Base-by-base conservation (phyloP, 225 moss, liverwort and hornwort genomes). In the Pseudisothecium myosuroides region DNA sequence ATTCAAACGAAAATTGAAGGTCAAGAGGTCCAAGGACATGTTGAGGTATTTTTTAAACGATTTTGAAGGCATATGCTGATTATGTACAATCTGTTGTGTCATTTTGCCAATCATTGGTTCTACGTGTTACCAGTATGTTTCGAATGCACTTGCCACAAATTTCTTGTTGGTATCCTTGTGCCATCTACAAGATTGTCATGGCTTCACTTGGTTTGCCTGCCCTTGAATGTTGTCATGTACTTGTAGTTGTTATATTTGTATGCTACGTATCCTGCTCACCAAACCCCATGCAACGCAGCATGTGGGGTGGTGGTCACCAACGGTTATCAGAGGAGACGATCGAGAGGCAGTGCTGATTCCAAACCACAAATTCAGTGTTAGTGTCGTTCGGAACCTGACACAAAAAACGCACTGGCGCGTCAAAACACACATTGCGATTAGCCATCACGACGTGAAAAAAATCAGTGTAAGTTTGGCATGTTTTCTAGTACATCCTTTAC, bases 1-100 rank as follows among this genome's bases (percentile, higher is more conserved):
- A 99, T 99, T 56, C 98, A 99, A 89, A 97, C 98, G 36, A 99
- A 99, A 92, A 97, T 99, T 93, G 97, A 99, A 89, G 97, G 98
- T 67, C 97, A 97, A 93, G 98, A 99, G 92, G 98, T 99, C 76
- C 94, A 94, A 85, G 98, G 98, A 81, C 97, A 95, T n/a, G 98
- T 99, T 59, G 98, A 99, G 97, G 97, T 99, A 96, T 71, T 79
- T 75, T n/a, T 32, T 66, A 78, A 78, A 55, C 17, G 78, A 65
- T 86, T 62, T 58, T 36, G 39, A 92, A 50, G 31, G 52, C 49
- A 49, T 39, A 43, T 62, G 85, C 32, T 77, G 65, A 32, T 89
- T 85, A n/a, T 85, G 65, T 54, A 55, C 21, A 37, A 34, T 11
- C 14, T 84, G 41, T 45, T 83, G 45, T 45, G 45, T 56, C 36